These are phyloP conservation scores for Mycena vitilis DNA, from an alignment of 768 basidiomycete species.

Conservation along the genomic window DNA sequence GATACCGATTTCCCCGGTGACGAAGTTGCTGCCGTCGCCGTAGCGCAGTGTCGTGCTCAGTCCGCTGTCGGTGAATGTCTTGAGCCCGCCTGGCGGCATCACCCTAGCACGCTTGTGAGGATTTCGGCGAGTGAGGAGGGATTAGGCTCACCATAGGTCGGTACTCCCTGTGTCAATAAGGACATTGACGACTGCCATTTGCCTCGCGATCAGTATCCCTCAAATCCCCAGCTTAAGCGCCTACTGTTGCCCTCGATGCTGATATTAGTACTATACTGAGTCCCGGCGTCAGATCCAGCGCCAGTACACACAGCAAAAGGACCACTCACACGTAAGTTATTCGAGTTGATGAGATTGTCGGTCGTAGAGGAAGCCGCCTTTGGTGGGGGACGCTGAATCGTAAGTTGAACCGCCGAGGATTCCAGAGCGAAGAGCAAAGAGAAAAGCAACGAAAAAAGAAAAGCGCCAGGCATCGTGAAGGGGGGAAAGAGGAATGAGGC, in stretches of 20 bases:
- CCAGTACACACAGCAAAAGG: not conserved
- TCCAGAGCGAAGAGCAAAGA: slow-evolving; percentile 5
- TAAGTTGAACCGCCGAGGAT: slow-evolving; percentile 14
- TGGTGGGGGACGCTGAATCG: not conserved
- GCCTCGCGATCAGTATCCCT: not conserved
- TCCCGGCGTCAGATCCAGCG: not conserved
- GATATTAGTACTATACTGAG: slow-evolving; percentile 20
- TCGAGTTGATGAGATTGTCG: slow-evolving; percentile 13
- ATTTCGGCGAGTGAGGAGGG: not conserved
- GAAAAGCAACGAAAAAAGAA: not conserved
- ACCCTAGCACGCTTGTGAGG: not conserved
- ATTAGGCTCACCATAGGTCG: slow-evolving; percentile 9
- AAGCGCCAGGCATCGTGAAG: slow-evolving; percentile 10
- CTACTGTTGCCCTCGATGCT: slow-evolving; percentile 2
- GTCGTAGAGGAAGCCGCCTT: not conserved
- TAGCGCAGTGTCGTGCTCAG: slow-evolving; percentile 11
- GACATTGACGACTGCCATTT: slow-evolving; percentile 7
- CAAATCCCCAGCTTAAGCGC: too few species aligned
- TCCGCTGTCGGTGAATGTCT: not conserved
- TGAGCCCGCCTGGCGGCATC: slow-evolving; percentile 5
- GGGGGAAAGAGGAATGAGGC: not conserved
- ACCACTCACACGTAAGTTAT: slow-evolving; percentile 12
- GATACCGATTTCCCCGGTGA: slow-evolving; percentile 7
- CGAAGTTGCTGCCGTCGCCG: slow-evolving; percentile 13
- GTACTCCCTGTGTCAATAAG: slow-evolving; percentile 17